Base-by-base conservation (phyloP, 2,329 filamentous ascomycete genomes). In the Colletotrichum karsti region DNA sequence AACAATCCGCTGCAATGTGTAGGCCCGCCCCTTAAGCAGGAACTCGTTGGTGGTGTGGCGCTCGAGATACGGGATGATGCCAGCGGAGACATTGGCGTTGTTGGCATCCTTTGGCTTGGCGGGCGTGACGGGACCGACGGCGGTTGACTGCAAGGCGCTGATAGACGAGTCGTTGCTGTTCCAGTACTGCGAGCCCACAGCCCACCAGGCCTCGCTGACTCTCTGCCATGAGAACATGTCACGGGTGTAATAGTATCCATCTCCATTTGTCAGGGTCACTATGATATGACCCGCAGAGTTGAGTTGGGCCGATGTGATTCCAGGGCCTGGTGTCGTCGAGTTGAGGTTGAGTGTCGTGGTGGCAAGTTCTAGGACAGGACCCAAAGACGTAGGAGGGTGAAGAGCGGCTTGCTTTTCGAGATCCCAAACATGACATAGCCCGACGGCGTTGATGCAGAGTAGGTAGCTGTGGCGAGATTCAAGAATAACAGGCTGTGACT, bases 131-230 rank as follows among this genome's bases (percentile, higher is more conserved):
- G 89, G 84, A 0, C 91, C 90, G 7, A 91, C 86, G 9, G 90
- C 90, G 1, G 90, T 91, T 2, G 93, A 90, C 71, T 94, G 91
- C 39, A 97, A 81, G 56, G 94, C 93, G 53, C 92, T 91, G 59
- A 97, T 90, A 1, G 94, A 94, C 2, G 94, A 94, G 75, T 98
- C 96, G 59, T 94, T 97, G 1, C 94, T 97, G 79, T 99, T 98
- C 97, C 96, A 99, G 78, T 99, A 99, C 77, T 99, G 96, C 73
- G 93, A 97, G 18, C 95, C 95, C 0, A 98, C 94, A 0, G 95
- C 95, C 94, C 96, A 99, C 96, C 96, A 99, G 2, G 93, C 88
- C 77, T 99, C 97, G 2, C 94, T 97, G n/a, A 99, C 85, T 9
- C 95, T 90, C 79, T 98, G 95, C 96, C 96, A 99, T 7, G 91